Evolutionary conservation across 106 monocot genomes (phyloP).

Genomic region (Dioscorea zingiberensis): DNA sequence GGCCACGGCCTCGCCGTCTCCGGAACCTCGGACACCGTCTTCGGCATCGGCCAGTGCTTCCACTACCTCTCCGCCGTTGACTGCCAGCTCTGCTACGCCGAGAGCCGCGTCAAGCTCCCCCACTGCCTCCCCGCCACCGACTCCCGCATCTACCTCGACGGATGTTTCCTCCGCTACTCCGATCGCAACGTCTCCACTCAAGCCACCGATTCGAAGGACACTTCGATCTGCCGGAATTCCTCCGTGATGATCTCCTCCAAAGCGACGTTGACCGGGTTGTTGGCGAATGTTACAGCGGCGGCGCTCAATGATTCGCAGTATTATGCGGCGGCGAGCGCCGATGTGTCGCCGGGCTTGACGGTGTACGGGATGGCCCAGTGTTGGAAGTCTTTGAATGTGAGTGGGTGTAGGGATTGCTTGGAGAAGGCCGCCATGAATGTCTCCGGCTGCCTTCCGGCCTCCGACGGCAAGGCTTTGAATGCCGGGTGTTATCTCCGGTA

Average conservation of each 20-base stretch:
- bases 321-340: slow-evolving; percentile 23
- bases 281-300: slow-evolving; percentile 25
- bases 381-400: slow-evolving; percentile 44
- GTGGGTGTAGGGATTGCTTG: slow-evolving; percentile 40
- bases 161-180: slow-evolving; percentile 46
- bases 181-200: slow-evolving; percentile 16
- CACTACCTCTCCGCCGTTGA: slow-evolving; percentile 25
- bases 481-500: slow-evolving; percentile 68
- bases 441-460: slow-evolving; percentile 29
- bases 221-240: slow-evolving; percentile 15
- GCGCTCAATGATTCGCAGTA: slow-evolving; percentile 3
- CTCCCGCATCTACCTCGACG: slow-evolving; percentile 39
- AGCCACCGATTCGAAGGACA: slow-evolving; percentile 22
- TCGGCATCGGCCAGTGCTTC: slow-evolving; percentile 43
- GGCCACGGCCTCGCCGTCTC: slow-evolving; percentile 26
- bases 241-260: slow-evolving; percentile 2
- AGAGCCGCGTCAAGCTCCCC: slow-evolving; percentile 31
- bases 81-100: slow-evolving; percentile 44
- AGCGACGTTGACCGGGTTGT: slow-evolving; percentile 11
- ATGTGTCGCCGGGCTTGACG: slow-evolving; percentile 4
- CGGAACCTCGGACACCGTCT: slow-evolving; percentile 17
- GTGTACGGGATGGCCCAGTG: slow-evolving; percentile 61
- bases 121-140: slow-evolving; percentile 28
- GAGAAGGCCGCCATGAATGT: slow-evolving; percentile 20
- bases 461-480: slow-evolving; percentile 48